Percentiles rank a stretch among this genome's conserved stretches.
Evolutionary conservation across 257 asterid species (phyloP).

Genomic region (Galeopsis tetrahit): DNA sequence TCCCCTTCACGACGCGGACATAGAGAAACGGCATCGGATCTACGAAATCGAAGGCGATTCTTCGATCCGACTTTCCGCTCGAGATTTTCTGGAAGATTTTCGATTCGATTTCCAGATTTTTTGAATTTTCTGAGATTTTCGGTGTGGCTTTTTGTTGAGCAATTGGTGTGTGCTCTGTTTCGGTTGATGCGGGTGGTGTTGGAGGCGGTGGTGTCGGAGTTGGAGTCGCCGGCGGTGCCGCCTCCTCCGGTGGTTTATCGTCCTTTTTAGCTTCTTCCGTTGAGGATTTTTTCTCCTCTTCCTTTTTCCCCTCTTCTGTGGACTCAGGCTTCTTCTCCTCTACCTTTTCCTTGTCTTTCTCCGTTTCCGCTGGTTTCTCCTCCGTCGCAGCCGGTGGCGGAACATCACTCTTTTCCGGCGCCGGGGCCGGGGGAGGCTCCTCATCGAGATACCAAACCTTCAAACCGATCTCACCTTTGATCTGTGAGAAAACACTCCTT

Average conservation of each 20-base stretch:
- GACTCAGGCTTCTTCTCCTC: slow-evolving; percentile 44
- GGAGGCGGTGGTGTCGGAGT: slow-evolving; percentile 41
- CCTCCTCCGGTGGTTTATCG: slow-evolving; percentile 58
- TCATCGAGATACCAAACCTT: slow-evolving; percentile 70
- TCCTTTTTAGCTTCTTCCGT: slow-evolving; percentile 54
- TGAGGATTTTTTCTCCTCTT: slow-evolving; percentile 39
- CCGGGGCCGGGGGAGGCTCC: slow-evolving; percentile 46
- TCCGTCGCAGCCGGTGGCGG: slow-evolving; percentile 40
- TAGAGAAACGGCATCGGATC: slow-evolving; percentile 86
- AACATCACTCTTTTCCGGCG: slow-evolving; percentile 50
- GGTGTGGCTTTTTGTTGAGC: slow-evolving; percentile 49
- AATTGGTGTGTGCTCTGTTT: slow-evolving; percentile 51
- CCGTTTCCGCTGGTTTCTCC: slow-evolving; percentile 48
- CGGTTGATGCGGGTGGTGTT: slow-evolving; percentile 37
- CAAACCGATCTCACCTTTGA: slow-evolving; percentile 87
- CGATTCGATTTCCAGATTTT: slow-evolving; percentile 50
- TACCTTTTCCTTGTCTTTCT: slow-evolving; percentile 37
- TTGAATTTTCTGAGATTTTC: slow-evolving; percentile 33
- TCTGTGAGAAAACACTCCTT: slow-evolving; percentile 87
- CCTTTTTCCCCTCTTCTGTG: slow-evolving; percentile 45
- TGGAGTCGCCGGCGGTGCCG: slow-evolving; percentile 24
- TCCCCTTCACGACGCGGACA: slow-evolving; percentile 78
- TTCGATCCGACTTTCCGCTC: slow-evolving; percentile 46
- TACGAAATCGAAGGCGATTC: slow-evolving; percentile 74
- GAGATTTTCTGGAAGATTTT: slow-evolving; percentile 55